Percentiles rank a stretch among this genome's conserved stretches.
Conservation (phyloP, 768 basidiomycete genomes). For the Daedalea quercina region DNA sequence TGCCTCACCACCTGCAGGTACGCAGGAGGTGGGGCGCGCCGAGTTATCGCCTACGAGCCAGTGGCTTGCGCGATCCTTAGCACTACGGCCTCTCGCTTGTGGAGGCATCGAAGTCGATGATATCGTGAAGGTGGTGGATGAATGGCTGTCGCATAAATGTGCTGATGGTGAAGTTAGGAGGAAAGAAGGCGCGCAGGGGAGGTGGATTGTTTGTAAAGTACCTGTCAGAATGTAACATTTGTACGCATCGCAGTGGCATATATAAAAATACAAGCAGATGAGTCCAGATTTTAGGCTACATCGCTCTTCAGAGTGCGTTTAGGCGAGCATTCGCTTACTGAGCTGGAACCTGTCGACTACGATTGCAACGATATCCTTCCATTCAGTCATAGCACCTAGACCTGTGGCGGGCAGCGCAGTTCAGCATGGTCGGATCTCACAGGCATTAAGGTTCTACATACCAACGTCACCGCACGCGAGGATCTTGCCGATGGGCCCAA, state of each 20-base stretch:
- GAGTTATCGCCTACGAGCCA: constrained; percentile 18
- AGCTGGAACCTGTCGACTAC: constrained; percentile 51
- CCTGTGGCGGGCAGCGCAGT: constrained; percentile 37
- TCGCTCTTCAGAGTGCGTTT: no score
- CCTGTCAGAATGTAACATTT: background rate
- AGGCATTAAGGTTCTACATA: constrained; percentile 16
- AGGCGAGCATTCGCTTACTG: background rate
- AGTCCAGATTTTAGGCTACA: no score
- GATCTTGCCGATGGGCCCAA: constrained; percentile 82
- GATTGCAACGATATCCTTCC: constrained; percentile 79
- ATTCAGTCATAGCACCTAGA: constrained; percentile 93
- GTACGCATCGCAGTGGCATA: background rate
- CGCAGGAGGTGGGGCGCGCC: background rate
- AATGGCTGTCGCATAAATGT: constrained; percentile 46
- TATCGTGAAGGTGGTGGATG: constrained; percentile 25
- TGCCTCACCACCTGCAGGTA: constrained; percentile 23
- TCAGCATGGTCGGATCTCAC: background rate
- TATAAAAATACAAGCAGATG: background rate
- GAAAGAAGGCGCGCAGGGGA: constrained; percentile 54
- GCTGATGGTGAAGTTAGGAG: constrained; percentile 40
- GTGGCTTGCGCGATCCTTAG: constrained; percentile 31
- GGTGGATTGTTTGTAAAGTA: constrained; percentile 55
- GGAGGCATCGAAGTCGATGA: constrained; percentile 20
- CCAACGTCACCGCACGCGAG: constrained; percentile 93
- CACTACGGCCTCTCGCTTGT: constrained; percentile 2